Conservation (phyloP, 805 yeast genomes). For the Saturnispora ahearnii region DNA sequence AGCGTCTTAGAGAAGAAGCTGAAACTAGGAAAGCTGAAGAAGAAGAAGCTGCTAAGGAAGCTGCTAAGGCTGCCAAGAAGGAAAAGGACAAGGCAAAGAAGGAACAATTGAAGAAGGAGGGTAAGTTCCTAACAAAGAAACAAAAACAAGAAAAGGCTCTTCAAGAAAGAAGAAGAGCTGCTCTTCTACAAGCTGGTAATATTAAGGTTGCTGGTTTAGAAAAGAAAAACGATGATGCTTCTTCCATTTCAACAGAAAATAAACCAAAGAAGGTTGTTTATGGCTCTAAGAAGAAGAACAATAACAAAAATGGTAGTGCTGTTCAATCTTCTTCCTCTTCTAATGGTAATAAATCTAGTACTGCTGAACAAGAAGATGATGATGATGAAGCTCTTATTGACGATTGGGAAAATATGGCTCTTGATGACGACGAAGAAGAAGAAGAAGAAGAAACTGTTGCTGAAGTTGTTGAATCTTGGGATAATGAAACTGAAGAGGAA, state of each 20-base stretch:
- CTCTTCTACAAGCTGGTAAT: constrained; percentile 64
- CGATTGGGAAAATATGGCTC: constrained; percentile 76
- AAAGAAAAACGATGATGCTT: constrained; percentile 10
- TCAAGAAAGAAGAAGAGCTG: constrained; percentile 83
- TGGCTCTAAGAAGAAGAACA: constrained; percentile 58
- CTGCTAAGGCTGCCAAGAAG: constrained; percentile 57
- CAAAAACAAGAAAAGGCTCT: constrained; percentile 88
- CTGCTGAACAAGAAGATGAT: constrained; percentile 33
- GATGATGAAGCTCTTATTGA: constrained; percentile 46
- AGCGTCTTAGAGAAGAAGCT: constrained; percentile 38
- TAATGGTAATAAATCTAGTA: constrained; percentile 15
- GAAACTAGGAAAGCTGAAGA: constrained; percentile 43
- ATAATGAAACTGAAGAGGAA: constrained; percentile 18
- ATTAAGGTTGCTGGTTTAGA: constrained; percentile 65
- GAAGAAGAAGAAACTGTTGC: constrained; percentile 24
- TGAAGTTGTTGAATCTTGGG: constrained; percentile 23
- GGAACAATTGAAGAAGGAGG: constrained; percentile 93
- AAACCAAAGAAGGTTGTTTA: constrained; percentile 49
- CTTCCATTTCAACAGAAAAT: constrained; percentile 17
- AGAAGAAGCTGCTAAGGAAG: constrained; percentile 59
- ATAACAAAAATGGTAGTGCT: constrained; percentile 25
- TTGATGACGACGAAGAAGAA: constrained; percentile 36
- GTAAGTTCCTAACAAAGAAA: constrained; percentile 86
- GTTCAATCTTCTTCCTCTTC: neutral
- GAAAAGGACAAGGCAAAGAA: constrained; percentile 81